Base-by-base conservation (phyloP, 176 grass and related monocot genomes). In the Aegilops umbellulata region DNA sequence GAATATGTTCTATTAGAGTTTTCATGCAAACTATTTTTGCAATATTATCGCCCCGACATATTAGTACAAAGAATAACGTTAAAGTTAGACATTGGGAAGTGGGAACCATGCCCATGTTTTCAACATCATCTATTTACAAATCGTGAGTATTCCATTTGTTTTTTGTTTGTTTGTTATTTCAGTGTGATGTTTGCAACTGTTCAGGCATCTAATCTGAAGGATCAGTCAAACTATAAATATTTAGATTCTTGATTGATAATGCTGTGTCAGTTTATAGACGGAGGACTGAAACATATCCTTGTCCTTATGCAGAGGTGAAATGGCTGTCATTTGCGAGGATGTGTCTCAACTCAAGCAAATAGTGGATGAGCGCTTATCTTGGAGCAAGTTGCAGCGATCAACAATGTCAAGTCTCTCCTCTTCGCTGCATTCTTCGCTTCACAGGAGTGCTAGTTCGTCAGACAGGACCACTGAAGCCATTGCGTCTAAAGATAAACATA, bases 241-340 rank as follows among this genome's bases (percentile, higher is more conserved):
- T 31, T 31, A 80, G 14, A 74, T 12, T 32, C 4, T 57, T 19
- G n/a, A 9, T 55, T 19, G n/a, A 10, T 23, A 16, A 30, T 74
- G 31, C 31, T 67, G 79, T 85, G 34, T 65, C 64, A 58, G 55
- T 58, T 53, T 75, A 22, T 29, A 30, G 46, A 34, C 16, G 7
- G 29, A 71, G 72, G 19, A 51, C 15, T 87, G 31, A 29, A n/a
- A 85, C 79, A 60, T 35, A 49, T 41, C 10, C 35, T 72, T 90
- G 22, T 57, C 22, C 49, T 70, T 61, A 27, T 72, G 63, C 86
- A 95, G 93, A 88, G 88, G 86, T 64, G 90, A 92, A 69, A 88
- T 95, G 79, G 70, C 90, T 26, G 88, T 86, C 29, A 80, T 88
- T 20, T 90, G 76, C 82, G 87, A 88, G 65, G 88, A 88, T 29